Conservation (phyloP, 192 early-diverging fungal genomes). For the Irineochytrium annulatum region DNA sequence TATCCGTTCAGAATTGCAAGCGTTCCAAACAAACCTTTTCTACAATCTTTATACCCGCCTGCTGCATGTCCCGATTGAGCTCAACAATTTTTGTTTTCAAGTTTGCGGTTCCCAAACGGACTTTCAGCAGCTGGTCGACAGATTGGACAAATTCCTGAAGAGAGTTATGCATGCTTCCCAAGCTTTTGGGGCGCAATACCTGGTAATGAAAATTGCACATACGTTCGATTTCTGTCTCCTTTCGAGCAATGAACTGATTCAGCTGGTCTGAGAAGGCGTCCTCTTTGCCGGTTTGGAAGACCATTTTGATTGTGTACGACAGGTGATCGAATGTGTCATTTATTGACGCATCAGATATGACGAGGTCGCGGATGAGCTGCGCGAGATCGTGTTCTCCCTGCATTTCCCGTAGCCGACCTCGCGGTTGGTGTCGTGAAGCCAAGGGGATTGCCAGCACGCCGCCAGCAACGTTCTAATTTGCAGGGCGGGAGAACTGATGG, state of each 20-base stretch:
- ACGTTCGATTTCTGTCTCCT: conserved; percentile 94
- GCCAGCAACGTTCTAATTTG: too few relatives aligned
- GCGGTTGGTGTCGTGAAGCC: too few relatives aligned
- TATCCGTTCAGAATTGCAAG: too few relatives aligned
- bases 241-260: conserved; percentile 71
- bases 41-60: conserved; percentile 71
- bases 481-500: too few relatives aligned
- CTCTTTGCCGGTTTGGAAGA: conserved; percentile 81
- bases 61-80: conserved; percentile 82
- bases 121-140: conserved; percentile 93
- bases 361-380: too few relatives aligned
- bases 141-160: conserved; percentile 84
- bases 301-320: conserved; percentile 73
- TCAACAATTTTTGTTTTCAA: conserved; percentile 81
- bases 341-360: too few relatives aligned
- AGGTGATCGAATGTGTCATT: conserved; percentile 51
- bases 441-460: too few relatives aligned
- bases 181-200: conserved; percentile 37
- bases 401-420: too few relatives aligned
- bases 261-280: conserved; percentile 85
- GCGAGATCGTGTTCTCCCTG: too few relatives aligned
- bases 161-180: not conserved
- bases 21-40: conserved; percentile 57
- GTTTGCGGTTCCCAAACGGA: conserved; percentile 78
- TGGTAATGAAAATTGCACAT: conserved; percentile 96